These are phyloP conservation scores for Auriculariales sp. DNA, from an alignment of 768 basidiomycete genomes.

Conservation along the genomic window DNA sequence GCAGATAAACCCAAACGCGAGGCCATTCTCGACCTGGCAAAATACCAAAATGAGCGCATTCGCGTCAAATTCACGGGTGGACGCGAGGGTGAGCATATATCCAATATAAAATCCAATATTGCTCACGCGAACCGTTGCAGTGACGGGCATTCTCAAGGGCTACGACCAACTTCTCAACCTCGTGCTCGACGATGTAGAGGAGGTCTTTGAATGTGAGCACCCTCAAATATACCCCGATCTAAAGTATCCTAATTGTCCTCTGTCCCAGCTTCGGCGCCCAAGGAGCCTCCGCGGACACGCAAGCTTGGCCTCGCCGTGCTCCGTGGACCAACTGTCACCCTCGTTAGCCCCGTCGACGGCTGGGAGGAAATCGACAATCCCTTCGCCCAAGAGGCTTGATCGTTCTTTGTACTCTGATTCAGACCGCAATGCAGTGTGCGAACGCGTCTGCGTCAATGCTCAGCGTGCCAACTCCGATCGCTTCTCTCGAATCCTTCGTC, in stretches of 20 bases:
- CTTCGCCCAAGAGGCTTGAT: slow-evolving; percentile 73
- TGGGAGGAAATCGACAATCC: slow-evolving; percentile 90
- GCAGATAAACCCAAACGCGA: slow-evolving; percentile 76
- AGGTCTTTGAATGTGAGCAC: slow-evolving; percentile 52
- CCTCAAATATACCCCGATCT: slow-evolving; percentile 6
- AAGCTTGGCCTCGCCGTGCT: slow-evolving; percentile 76
- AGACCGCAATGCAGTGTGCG: not conserved
- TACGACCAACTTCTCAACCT: slow-evolving; percentile 94
- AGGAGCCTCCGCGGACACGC: slow-evolving; percentile 50
- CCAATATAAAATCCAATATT: slow-evolving; percentile 1
- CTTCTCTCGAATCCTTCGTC: not conserved
- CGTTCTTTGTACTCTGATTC: too few relatives aligned
- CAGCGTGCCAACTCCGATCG: not conserved
- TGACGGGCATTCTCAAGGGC: slow-evolving; percentile 85
- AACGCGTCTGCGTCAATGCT: not conserved
- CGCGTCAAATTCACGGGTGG: slow-evolving; percentile 98
- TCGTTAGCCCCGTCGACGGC: slow-evolving; percentile 89
- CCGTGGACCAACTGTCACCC: slow-evolving; percentile 85
- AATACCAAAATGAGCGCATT: slow-evolving; percentile 85
- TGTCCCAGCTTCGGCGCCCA: too few relatives aligned
- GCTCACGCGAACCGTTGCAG: slow-evolving; percentile 23
- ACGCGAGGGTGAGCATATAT: slow-evolving; percentile 54
- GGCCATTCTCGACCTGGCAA: slow-evolving; percentile 87
- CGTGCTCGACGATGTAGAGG: slow-evolving; percentile 90
- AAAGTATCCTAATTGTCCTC: slow-evolving; percentile 3